Conservation (phyloP, 352 stramenopile genomes). For the Pythium diclinum region DNA sequence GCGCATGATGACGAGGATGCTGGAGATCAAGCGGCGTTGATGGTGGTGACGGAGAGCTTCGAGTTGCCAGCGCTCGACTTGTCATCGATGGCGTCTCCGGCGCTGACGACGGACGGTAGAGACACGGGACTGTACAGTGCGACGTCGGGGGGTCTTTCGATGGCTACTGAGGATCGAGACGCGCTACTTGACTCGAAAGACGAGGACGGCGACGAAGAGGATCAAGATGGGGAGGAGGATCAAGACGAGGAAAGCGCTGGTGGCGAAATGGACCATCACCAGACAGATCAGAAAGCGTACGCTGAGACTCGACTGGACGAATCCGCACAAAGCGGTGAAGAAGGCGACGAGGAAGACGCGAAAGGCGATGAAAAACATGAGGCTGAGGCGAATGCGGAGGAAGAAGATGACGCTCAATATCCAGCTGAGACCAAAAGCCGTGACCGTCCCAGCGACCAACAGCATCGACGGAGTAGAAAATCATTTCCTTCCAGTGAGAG, state of each 20-base stretch:
- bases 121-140: background rate
- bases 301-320: background rate
- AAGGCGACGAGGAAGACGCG: background rate
- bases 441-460: background rate
- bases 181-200: background rate
- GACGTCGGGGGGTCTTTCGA: background rate
- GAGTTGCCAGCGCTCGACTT: conserved; percentile 13
- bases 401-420: background rate
- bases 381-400: background rate
- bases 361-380: background rate
- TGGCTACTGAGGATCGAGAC: conserved; percentile 10
- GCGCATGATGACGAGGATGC: background rate
- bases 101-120: conserved; percentile 7
- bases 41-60: conserved; percentile 7
- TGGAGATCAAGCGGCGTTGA: background rate
- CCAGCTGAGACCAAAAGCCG: background rate
- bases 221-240: background rate
- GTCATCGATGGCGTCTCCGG: conserved; percentile 15
- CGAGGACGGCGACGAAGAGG: background rate
- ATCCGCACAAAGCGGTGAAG: background rate
- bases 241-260: background rate
- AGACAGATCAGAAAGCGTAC: background rate
- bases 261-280: background rate
- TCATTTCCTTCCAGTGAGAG: background rate
- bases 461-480: background rate